phyloP scores from a whole-genome alignment of 768 basidiomycete genomes.

The Termitomyces eurrhizus region DNA sequence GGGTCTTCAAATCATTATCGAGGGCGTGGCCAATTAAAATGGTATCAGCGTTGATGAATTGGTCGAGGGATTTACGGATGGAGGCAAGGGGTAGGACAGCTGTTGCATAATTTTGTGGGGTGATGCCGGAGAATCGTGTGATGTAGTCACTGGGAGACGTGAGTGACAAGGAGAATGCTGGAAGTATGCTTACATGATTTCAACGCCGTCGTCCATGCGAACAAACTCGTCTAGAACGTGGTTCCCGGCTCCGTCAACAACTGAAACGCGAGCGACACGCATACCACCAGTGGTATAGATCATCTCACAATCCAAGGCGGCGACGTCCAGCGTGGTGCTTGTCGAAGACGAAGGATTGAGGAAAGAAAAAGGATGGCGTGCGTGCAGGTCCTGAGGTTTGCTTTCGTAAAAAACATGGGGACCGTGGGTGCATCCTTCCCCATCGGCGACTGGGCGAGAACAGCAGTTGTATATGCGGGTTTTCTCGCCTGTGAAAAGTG shows the following conservation, averaged over 20 bases:
- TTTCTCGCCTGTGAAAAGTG: conserved; percentile 51
- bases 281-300: conserved; percentile 92
- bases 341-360: conserved; percentile 24
- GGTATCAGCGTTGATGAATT: conserved; percentile 72
- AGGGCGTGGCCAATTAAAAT: conserved; percentile 88
- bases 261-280: conserved; percentile 86
- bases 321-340: conserved; percentile 57
- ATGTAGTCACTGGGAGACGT: conserved; percentile 69
- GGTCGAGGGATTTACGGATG: conserved; percentile 64
- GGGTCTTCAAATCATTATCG: conserved; percentile 90
- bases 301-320: conserved; percentile 96
- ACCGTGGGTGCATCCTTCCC: conserved; percentile 71
- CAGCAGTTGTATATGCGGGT: conserved; percentile 78
- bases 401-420: conserved; percentile 91
- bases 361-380: conserved; percentile 69
- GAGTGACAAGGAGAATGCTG: not conserved
- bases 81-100: conserved; percentile 67
- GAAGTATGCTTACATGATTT: conserved; percentile 70
- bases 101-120: conserved; percentile 46
- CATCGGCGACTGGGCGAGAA: conserved; percentile 50
- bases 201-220: conserved; percentile 74
- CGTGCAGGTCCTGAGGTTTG: conserved; percentile 59
- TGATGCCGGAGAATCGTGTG: conserved; percentile 87
- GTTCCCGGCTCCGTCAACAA: conserved; percentile 73
- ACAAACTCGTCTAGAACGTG: conserved; percentile 82